Evolutionary conservation across 169 alveolate genomes (phyloP).

Genomic region (Cryptosporidium sp.): DNA sequence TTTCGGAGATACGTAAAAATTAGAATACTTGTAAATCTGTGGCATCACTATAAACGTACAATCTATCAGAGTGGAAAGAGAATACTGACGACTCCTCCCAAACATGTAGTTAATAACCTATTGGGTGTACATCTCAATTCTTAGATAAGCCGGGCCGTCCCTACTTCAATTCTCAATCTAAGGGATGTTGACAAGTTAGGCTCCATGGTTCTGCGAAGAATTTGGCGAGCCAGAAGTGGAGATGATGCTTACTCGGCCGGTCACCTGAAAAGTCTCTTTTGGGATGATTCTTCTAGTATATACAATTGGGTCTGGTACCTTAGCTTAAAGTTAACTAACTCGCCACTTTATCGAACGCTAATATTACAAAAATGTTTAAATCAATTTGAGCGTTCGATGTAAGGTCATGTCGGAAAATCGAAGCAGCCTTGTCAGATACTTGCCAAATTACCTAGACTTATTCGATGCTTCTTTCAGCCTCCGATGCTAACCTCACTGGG

Average conservation of each 20-base stretch:
- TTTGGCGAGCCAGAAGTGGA: background rate
- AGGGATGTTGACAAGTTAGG: background rate
- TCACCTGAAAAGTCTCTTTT: background rate
- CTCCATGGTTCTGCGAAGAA: background rate
- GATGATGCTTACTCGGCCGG: background rate
- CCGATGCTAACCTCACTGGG: slow-evolving; percentile 12
- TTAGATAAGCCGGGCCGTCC: background rate
- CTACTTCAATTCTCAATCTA: background rate
- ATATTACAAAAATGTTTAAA: too few relatives aligned
- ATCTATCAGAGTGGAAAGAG: slow-evolving; percentile 1
- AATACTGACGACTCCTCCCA: slow-evolving; percentile 24
- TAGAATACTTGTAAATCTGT: slow-evolving; percentile 27
- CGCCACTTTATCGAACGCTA: background rate
- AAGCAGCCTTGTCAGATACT: background rate
- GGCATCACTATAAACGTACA: slow-evolving; percentile 16
- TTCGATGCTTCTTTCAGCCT: slow-evolving; percentile 7
- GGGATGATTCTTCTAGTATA: background rate
- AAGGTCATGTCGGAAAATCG: background rate
- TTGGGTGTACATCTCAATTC: background rate
- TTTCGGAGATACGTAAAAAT: slow-evolving; percentile 11
- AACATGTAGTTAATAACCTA: background rate
- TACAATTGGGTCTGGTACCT: background rate
- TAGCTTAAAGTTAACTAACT: background rate
- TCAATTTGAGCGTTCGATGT: background rate
- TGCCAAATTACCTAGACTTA: background rate